These are phyloP conservation scores for Xerocomus potaroensis DNA, from an alignment of 768 basidiomycete species.

Conservation along the genomic window DNA sequence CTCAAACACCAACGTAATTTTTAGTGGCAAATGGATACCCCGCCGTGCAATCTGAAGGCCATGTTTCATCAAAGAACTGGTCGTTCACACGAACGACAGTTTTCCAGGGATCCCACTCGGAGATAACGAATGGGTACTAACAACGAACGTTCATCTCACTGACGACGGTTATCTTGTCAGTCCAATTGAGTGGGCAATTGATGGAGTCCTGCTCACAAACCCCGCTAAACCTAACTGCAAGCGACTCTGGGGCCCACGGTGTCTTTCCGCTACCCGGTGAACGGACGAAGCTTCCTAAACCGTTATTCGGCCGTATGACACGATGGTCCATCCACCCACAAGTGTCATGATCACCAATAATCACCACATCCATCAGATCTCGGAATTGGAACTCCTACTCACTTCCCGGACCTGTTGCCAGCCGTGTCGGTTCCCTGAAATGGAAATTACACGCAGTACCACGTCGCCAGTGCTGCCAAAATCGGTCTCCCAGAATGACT, in stretches of 20 bases:
- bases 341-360: slow-evolving; percentile 14
- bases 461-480: slow-evolving; percentile 16
- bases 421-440: slow-evolving; percentile 3
- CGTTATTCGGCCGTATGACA: slow-evolving; percentile 11
- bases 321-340: slow-evolving; percentile 1
- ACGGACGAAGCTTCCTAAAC: slow-evolving; percentile 2
- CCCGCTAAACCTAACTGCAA: slow-evolving; percentile 14
- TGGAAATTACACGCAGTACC: slow-evolving; percentile 12
- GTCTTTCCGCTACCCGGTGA: neutral
- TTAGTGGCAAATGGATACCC: neutral
- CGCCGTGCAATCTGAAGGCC: neutral
- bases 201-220: slow-evolving; percentile 6
- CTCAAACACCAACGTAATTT: slow-evolving; percentile 16
- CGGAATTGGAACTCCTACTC: slow-evolving; percentile 2
- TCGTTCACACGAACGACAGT: slow-evolving; percentile 14
- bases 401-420: slow-evolving; percentile 3
- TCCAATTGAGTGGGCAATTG: slow-evolving; percentile 6
- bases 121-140: slow-evolving; percentile 6
- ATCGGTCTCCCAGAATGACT: slow-evolving; percentile 6
- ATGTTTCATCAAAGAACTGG: slow-evolving; percentile 1
- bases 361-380: slow-evolving; percentile 16
- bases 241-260: slow-evolving; percentile 10
- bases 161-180: slow-evolving; percentile 13
- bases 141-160: slow-evolving; percentile 5
- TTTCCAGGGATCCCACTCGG: slow-evolving; percentile 5